Base-by-base conservation (phyloP, 2,329 filamentous ascomycete genomes). In the Fusarium kyushuense region DNA sequence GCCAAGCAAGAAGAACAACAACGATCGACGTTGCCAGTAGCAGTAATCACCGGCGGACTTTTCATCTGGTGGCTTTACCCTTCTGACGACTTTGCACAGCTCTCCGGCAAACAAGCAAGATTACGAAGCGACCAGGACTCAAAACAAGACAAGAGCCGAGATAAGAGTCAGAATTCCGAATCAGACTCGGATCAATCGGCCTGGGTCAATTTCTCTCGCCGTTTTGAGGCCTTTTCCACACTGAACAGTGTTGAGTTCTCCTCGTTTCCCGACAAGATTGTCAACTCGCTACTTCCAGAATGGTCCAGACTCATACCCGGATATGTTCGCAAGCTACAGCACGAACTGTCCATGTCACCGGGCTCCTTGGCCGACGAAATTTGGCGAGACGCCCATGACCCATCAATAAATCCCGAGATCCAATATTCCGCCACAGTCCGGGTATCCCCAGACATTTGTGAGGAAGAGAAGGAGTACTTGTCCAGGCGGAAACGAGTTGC, bases 301-400 rank as follows among this genome's bases (percentile, higher is more conserved):
- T 98, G 95, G 95, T 89, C 91, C 33, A 90, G 89, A 67, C 77
- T 88, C 41, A 82, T 97, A 19, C 94, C 94, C 1, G 89, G 84
- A 5, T 93, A 92, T 55, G 82, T 96, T 56, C 86, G 87, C 63
- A 97, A 97, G 78, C 85, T 98, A 33, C 94, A 97, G 76, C 87
- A 88, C 23, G 95, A 98, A 79, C 84, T 97, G 17, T 96, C 93
- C 33, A 91, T 96, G 88, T 88, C 91, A 0, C 92, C 93, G 0
- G 95, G 94, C 2, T 97, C 94, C 1, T 82, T 99, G 41, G 93
- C 95, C 14, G 91, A 96, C 75, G 92, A 97, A 71, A 96, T 99
- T 60, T 98, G 96, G 96, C 84, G 85, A 67, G 95, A 98, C 73
- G 93, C 96, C 1, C 92, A 94, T 59, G 92, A 98, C 75, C 89